Evolutionary conservation across 345 rosid species (phyloP).

Genomic region (Populus ilicifolia): DNA sequence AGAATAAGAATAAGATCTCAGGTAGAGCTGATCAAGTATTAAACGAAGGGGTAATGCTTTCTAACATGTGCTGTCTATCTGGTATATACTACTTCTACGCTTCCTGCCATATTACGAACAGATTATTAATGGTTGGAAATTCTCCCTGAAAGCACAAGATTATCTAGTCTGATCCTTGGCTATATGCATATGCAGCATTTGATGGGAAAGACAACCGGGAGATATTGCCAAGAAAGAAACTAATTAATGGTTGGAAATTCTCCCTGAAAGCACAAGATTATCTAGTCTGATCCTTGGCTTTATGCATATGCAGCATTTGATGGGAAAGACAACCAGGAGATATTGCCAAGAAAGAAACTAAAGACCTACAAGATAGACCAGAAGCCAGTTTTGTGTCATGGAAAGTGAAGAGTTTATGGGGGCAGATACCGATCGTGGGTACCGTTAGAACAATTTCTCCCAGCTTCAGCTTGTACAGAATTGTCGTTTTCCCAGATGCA

Average conservation of each 20-base stretch:
- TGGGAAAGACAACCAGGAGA: background rate
- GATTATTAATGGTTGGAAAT: background rate
- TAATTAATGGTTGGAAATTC: background rate
- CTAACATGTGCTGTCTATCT: background rate
- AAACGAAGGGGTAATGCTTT: background rate
- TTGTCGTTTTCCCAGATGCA: conserved; percentile 66
- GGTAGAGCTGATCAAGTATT: background rate
- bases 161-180: background rate
- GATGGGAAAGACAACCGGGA: background rate
- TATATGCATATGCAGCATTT: background rate
- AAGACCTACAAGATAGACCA: background rate
- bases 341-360: background rate
- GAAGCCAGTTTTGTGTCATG: background rate
- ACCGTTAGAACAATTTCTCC: conserved; percentile 54
- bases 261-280: background rate
- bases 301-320: background rate
- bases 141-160: background rate
- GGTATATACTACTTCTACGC: background rate
- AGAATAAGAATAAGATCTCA: background rate
- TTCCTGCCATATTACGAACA: background rate
- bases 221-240: background rate
- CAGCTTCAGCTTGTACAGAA: conserved; percentile 64
- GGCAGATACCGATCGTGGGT: conserved; percentile 55
- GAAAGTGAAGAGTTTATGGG: background rate
- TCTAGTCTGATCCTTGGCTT: background rate